These are phyloP conservation scores for Trichophyton mentagrophytes DNA, from an alignment of 2,329 filamentous ascomycete genomes.

Conservation along the genomic window DNA sequence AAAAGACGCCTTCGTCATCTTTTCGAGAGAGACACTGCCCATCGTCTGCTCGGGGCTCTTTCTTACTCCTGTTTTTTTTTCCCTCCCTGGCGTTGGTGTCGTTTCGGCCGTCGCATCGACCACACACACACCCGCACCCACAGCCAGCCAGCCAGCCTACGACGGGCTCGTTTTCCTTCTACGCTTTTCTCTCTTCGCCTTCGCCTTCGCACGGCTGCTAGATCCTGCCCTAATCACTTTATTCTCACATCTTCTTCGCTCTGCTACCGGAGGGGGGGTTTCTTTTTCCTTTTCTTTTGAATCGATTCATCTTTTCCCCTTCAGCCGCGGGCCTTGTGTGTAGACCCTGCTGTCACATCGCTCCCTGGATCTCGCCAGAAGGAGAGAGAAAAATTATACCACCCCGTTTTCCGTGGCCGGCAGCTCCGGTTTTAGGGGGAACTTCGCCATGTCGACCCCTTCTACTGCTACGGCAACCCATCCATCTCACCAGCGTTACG, in stretches of 20 bases:
- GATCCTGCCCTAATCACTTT: not conserved
- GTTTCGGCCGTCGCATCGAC: not conserved
- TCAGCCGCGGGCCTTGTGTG: not conserved
- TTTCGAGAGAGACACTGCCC: not conserved
- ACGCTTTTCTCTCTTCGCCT: not conserved
- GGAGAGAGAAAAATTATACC: not conserved
- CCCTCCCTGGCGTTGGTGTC: not conserved
- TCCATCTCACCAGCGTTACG: slow-evolving; percentile 50
- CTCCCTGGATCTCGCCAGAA: too few relatives aligned
- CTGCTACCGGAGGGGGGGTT: too few relatives aligned
- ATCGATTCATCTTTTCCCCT: not conserved
- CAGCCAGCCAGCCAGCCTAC: not conserved
- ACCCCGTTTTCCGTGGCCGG: not conserved
- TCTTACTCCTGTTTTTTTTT: not conserved
- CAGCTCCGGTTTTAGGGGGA: not conserved
- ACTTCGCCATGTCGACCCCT: slow-evolving; percentile 59
- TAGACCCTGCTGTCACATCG: too few relatives aligned
- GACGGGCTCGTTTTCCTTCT: not conserved
- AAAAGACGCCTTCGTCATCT: not conserved
- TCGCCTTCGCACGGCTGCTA: not conserved
- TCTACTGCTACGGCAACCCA: slow-evolving; percentile 63
- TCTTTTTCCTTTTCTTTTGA: not conserved
- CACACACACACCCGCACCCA: not conserved
- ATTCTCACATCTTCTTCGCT: not conserved
- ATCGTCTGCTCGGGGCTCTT: too few relatives aligned